Evolutionary conservation across 1,284 basidiomycete species (phyloP).

Genomic region (Ganoderma lucidum): DNA sequence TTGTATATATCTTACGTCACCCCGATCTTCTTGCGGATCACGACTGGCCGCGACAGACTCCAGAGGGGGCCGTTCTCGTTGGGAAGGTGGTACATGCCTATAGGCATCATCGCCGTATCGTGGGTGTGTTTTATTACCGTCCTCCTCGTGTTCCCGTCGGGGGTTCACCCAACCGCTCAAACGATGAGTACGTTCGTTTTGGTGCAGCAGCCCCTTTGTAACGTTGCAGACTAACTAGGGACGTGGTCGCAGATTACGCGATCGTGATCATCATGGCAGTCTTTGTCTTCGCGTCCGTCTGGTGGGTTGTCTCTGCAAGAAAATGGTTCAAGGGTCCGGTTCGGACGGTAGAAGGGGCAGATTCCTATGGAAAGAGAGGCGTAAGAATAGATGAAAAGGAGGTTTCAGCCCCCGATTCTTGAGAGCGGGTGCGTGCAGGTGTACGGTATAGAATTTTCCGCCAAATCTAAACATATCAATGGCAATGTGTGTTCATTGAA

Average conservation of each 20-base stretch:
- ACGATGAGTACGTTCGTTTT: constrained; percentile 59
- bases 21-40: constrained; percentile 76
- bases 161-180: constrained; percentile 49
- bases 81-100: constrained; percentile 65
- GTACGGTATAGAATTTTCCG: background rate
- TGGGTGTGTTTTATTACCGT: constrained; percentile 74
- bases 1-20: constrained; percentile 72
- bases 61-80: constrained; percentile 66
- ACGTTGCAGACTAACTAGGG: constrained; percentile 15
- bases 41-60: constrained; percentile 65
- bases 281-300: constrained; percentile 67
- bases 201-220: background rate
- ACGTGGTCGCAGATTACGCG: constrained; percentile 59
- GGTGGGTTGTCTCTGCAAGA: constrained; percentile 71
- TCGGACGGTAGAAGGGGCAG: constrained; percentile 53
- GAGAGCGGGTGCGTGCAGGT: background rate
- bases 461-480: background rate
- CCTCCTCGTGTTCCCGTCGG: constrained; percentile 66
- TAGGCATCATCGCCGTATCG: constrained; percentile 65
- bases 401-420: constrained; percentile 33
- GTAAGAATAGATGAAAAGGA: constrained; percentile 8
- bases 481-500: background rate
- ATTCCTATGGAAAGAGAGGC: background rate
- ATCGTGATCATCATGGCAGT: constrained; percentile 71
- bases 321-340: constrained; percentile 79